These are phyloP conservation scores for Thymus mandschuricus DNA, from an alignment of 257 asterid species.

Conservation along the genomic window DNA sequence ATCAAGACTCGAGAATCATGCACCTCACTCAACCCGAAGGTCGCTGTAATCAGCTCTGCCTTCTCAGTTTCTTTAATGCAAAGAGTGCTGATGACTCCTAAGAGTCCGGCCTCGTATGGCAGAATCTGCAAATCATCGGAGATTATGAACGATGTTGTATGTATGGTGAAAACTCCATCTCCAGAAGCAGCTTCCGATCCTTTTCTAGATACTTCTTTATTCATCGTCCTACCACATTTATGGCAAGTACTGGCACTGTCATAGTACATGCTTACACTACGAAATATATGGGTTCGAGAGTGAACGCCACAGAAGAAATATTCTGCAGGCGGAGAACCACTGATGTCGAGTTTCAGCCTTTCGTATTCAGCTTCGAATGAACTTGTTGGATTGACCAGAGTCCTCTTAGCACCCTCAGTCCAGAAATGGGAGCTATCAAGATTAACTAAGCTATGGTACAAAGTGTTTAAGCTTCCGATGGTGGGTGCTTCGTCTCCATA, in stretches of 20 bases:
- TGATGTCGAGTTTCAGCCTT: neutral
- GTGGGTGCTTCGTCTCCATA: constrained; percentile 10
- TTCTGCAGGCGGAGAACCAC: neutral
- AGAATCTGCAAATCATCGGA: constrained; percentile 24
- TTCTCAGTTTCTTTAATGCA: neutral
- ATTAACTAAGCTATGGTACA: constrained; percentile 26
- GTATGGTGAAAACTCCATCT: neutral
- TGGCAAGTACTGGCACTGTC: neutral
- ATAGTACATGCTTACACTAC: neutral
- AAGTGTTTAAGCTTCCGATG: constrained; percentile 32
- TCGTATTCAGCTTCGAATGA: neutral
- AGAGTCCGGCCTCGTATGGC: constrained; percentile 10
- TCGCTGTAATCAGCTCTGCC: neutral
- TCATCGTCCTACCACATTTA: too few species aligned
- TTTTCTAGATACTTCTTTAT: neutral
- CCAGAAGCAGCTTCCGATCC: neutral
- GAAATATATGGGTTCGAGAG: neutral
- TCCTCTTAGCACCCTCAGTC: neutral
- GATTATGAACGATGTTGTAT: neutral
- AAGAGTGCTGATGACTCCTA: neutral
- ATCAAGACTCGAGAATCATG: neutral
- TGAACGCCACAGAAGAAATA: neutral
- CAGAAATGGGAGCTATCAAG: neutral
- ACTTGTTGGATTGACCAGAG: constrained; percentile 21
- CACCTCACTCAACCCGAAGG: constrained; percentile 8